These are phyloP conservation scores for Phytophthora rubi DNA, from an alignment of 352 stramenopile genomes.

Conservation along the genomic window DNA sequence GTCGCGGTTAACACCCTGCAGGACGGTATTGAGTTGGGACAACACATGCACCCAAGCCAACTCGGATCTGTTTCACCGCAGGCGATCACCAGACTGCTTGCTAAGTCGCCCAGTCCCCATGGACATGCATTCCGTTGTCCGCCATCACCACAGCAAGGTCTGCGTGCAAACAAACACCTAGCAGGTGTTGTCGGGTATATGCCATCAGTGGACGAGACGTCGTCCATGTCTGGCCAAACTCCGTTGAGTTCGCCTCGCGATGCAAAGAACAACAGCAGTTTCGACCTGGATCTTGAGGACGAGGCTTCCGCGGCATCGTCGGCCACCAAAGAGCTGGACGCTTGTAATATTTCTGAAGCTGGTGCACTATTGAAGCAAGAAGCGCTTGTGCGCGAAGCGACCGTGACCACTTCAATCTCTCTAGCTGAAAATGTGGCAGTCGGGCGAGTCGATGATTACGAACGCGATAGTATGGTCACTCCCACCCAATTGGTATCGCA, in stretches of 20 bases:
- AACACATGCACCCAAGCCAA: conserved; percentile 43
- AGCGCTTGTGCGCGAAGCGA: conserved; percentile 34
- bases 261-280: conserved; percentile 28
- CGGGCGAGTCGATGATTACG: conserved; percentile 1
- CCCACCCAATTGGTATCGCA: conserved; percentile 9
- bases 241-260: conserved; percentile 51
- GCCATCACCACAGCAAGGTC: conserved; percentile 56
- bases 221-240: conserved; percentile 56
- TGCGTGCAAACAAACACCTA: conserved; percentile 40
- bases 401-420: conserved; percentile 18
- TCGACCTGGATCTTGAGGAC: conserved; percentile 21
- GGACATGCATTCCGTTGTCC: conserved; percentile 39
- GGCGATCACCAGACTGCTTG: conserved; percentile 36
- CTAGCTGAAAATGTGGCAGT: not conserved
- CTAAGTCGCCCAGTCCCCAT: conserved; percentile 31
- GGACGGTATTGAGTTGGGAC: conserved; percentile 41
- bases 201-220: conserved; percentile 73
- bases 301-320: conserved; percentile 7
- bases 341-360: conserved; percentile 29
- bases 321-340: conserved; percentile 28
- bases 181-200: conserved; percentile 63
- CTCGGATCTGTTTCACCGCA: conserved; percentile 35
- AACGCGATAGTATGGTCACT: conserved; percentile 2
- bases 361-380: conserved; percentile 30
- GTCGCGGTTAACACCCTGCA: conserved; percentile 50